Conservation (phyloP, 2,329 filamentous ascomycete genomes). For the Phialemoniopsis sp. region DNA sequence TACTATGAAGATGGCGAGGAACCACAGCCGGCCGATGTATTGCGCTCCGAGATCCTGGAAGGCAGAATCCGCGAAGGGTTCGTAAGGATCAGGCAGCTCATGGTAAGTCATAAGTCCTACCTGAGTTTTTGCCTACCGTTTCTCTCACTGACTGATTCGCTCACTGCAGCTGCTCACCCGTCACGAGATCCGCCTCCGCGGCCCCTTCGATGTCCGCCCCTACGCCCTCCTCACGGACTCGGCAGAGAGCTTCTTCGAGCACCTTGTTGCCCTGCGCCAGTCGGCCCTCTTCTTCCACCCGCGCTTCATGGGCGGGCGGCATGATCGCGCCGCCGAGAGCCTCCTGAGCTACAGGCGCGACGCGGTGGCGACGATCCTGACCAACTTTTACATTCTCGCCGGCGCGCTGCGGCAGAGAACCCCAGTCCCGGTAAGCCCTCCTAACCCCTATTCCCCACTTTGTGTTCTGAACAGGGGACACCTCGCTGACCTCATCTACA, state of each 20-base stretch:
- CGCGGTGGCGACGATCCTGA: conserved; percentile 52
- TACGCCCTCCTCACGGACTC: conserved; percentile 52
- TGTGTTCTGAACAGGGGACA: background rate
- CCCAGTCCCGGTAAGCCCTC: conserved; percentile 44
- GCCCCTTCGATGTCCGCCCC: conserved; percentile 50
- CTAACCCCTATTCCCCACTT: no score
- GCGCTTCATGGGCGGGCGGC: conserved; percentile 40
- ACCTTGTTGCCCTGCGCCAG: conserved; percentile 53
- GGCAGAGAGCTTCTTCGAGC: conserved; percentile 56
- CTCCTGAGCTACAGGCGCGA: conserved; percentile 49
- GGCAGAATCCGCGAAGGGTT: conserved; percentile 57
- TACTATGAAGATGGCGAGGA: conserved; percentile 52
- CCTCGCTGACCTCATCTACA: conserved; percentile 1
- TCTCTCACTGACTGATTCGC: background rate
- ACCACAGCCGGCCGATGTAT: conserved; percentile 46
- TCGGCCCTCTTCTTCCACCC: conserved; percentile 55
- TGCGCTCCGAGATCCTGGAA: conserved; percentile 52
- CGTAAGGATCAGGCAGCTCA: conserved; percentile 50
- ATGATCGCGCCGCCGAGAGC: conserved; percentile 41
- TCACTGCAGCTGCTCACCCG: conserved; percentile 40
- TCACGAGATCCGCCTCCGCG: conserved; percentile 55
- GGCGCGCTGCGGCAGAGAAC: conserved; percentile 46
- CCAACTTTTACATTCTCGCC: conserved; percentile 54
- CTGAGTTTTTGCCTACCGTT: background rate
- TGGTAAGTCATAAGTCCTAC: conserved; percentile 26